A percentile compares a stretch with the other conserved stretches of the same genome.
Conservation (phyloP, 139 green algal genomes). For the Yamagishiella unicocca region DNA sequence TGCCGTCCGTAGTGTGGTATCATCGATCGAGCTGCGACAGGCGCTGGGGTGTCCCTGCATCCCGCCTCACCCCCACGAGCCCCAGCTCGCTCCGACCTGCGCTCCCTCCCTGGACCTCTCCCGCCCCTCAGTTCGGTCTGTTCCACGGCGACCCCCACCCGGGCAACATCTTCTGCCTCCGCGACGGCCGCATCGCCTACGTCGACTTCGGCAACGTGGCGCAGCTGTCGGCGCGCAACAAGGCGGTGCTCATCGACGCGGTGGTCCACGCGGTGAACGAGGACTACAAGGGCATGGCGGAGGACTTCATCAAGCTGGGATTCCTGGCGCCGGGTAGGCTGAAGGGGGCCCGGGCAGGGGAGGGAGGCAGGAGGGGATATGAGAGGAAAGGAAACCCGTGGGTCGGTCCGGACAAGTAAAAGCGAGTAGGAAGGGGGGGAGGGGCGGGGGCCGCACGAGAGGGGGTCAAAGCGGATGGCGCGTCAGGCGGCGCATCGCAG, state of each 20-base stretch:
- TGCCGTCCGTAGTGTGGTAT: too few relatives aligned
- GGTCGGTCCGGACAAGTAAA: neutral
- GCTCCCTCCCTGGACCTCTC: too few relatives aligned
- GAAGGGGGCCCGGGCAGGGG: neutral
- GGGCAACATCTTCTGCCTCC: slow-evolving; percentile 97
- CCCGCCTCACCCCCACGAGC: too few relatives aligned
- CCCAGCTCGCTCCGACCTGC: too few relatives aligned
- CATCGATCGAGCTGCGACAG: too few relatives aligned
- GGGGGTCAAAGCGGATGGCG: neutral
- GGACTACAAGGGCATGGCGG: slow-evolving; percentile 95
- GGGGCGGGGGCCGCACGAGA: neutral
- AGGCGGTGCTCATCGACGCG: slow-evolving; percentile 93
- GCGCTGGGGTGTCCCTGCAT: too few relatives aligned
- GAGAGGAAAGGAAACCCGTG: neutral
- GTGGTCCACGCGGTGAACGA: slow-evolving; percentile 99
- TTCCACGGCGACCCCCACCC: slow-evolving; percentile 98
- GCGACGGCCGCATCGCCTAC: slow-evolving; percentile 98
- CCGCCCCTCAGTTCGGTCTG: slow-evolving; percentile 85
- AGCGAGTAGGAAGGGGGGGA: neutral
- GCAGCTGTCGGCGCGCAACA: slow-evolving; percentile 89
- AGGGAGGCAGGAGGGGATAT: neutral
- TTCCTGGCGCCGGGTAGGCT: slow-evolving; percentile 81
- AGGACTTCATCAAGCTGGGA: slow-evolving; percentile 97
- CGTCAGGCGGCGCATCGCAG: neutral
- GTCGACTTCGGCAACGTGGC: slow-evolving; percentile 99